Conservation (phyloP, 805 yeast species). For the Starmerella etchellsii region DNA sequence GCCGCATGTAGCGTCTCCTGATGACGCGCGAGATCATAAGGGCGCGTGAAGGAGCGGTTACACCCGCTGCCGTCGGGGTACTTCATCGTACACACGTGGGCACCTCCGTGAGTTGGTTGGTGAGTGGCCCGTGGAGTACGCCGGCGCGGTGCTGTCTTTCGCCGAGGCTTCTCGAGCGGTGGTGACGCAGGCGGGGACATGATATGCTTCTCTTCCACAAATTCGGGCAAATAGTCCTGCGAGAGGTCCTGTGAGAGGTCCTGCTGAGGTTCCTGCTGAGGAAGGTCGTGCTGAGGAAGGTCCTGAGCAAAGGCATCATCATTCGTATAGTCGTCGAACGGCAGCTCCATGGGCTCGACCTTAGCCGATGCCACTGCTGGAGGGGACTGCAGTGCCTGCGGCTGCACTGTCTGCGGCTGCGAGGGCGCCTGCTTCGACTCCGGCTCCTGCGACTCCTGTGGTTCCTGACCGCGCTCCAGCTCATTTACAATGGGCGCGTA, state of each 20-base stretch:
- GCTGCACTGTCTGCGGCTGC: too few relatives aligned
- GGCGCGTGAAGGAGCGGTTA: constrained; percentile 74
- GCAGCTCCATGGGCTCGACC: too few relatives aligned
- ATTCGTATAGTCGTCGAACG: too few relatives aligned
- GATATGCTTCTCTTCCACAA: not conserved
- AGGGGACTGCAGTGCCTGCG: too few relatives aligned
- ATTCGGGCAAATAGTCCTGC: too few relatives aligned
- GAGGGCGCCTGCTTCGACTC: too few relatives aligned
- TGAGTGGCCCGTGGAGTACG: not conserved
- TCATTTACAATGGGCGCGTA: constrained; percentile 1
- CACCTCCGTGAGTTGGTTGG: not conserved
- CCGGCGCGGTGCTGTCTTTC: constrained; percentile 1
- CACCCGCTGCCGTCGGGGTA: constrained; percentile 39
- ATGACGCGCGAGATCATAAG: constrained; percentile 87
- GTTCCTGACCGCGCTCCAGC: not conserved
- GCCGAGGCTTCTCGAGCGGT: not conserved
- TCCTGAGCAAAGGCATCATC: too few relatives aligned
- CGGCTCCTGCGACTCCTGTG: not conserved
- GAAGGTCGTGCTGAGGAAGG: too few relatives aligned
- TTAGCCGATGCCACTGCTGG: too few relatives aligned
- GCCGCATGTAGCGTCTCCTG: constrained; percentile 93
- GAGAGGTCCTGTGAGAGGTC: too few relatives aligned
- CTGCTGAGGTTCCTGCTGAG: too few relatives aligned
- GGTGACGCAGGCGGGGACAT: not conserved
- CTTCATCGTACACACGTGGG: constrained; percentile 18